These are phyloP conservation scores for Phytophthora capsici DNA, from an alignment of 352 stramenopile species.

Conservation along the genomic window DNA sequence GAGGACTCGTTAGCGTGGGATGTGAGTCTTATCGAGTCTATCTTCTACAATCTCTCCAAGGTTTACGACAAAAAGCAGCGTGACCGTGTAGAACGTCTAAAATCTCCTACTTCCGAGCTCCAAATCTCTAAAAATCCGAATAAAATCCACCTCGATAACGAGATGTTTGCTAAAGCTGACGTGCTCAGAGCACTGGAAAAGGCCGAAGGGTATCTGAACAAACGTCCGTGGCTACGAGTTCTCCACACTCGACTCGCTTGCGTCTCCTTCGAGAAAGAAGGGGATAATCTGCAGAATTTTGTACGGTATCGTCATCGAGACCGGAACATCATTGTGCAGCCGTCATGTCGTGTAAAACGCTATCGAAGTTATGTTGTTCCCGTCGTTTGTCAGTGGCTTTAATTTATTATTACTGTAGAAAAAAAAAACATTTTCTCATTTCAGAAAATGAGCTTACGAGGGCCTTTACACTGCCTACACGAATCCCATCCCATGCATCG, in stretches of 20 bases:
- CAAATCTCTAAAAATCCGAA: not conserved
- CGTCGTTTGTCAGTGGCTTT: no score
- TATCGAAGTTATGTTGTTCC: no score
- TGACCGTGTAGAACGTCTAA: slow-evolving; percentile 13
- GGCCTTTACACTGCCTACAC: no score
- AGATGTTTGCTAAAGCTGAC: slow-evolving; percentile 62
- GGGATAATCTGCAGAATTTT: no score
- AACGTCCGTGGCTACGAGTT: slow-evolving; percentile 62
- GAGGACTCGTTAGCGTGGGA: slow-evolving; percentile 54
- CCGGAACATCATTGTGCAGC: no score
- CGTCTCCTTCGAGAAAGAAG: no score
- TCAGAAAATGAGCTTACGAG: no score
- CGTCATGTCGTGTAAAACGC: slow-evolving; percentile 22
- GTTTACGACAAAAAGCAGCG: slow-evolving; percentile 13
- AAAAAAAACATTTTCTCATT: no score
- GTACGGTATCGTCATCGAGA: slow-evolving; percentile 59
- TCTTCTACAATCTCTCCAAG: slow-evolving; percentile 19
- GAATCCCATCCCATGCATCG: no score
- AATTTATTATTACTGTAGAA: no score
- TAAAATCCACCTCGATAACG: slow-evolving; percentile 39
- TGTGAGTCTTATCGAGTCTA: slow-evolving; percentile 8
- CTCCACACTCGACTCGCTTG: slow-evolving; percentile 63
- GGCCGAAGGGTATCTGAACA: slow-evolving; percentile 45
- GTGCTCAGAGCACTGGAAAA: slow-evolving; percentile 57
- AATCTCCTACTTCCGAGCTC: not conserved